Percentiles rank a stretch among this genome's conserved stretches.
phyloP scores from a whole-genome alignment of 2,329 filamentous ascomycete genomes.

The Metarhizium anisopliae region DNA sequence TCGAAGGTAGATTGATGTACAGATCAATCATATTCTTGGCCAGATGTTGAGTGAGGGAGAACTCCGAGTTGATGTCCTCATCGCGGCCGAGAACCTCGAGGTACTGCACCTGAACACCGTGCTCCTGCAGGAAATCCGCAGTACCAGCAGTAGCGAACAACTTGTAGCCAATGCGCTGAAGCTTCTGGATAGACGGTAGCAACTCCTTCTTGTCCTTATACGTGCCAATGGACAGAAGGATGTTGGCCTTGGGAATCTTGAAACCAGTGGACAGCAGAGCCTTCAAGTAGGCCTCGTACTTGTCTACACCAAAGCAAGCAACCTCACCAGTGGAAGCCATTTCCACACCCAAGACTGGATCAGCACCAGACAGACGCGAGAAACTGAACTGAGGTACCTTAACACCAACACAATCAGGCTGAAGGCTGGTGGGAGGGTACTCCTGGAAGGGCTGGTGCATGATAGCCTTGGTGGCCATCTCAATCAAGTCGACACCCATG shows the following conservation, averaged over 20 bases:
- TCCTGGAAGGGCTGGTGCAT: constrained; percentile 72
- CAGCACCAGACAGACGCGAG: constrained; percentile 89
- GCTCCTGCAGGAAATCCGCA: constrained; percentile 89
- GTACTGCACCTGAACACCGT: constrained; percentile 87
- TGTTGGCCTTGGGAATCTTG: constrained; percentile 90
- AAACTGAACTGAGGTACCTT: constrained; percentile 99
- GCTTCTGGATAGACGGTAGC: constrained; percentile 82
- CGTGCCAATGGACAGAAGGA: constrained; percentile 88
- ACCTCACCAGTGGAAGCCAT: constrained; percentile 99
- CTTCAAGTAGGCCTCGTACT: constrained; percentile 97
- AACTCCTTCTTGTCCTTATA: constrained; percentile 98
- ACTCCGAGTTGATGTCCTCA: constrained; percentile 86
- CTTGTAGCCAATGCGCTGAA: constrained; percentile 88
- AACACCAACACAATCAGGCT: constrained; percentile 80
- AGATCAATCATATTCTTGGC: constrained; percentile 97
- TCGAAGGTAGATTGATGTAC: constrained; percentile 99
- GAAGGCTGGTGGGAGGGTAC: constrained; percentile 70
- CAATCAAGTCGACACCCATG: constrained; percentile 94
- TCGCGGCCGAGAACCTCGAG: constrained; percentile 76
- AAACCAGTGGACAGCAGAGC: constrained; percentile 93
- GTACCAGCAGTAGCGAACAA: constrained; percentile 94
- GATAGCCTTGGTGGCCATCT: constrained; percentile 98
- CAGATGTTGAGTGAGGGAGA: constrained; percentile 92
- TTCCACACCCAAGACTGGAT: constrained; percentile 93
- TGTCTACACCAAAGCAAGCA: constrained; percentile 89